phyloP scores from a whole-genome alignment of 768 basidiomycete species.

The Mycena galopus region DNA sequence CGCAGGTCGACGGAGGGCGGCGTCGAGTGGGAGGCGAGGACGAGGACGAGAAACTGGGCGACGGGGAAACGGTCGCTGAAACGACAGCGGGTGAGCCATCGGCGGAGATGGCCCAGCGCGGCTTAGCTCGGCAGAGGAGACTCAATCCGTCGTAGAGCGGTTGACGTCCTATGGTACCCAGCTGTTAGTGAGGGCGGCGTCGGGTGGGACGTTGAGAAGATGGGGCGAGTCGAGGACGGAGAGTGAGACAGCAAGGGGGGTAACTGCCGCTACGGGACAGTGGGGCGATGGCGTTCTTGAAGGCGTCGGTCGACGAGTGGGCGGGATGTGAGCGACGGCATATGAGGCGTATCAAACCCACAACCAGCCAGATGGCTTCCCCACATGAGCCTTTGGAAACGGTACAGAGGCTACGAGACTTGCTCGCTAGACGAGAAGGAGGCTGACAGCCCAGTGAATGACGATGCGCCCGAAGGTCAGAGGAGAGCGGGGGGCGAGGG shows the following conservation, averaged over 20 bases:
- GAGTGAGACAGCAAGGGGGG: not conserved
- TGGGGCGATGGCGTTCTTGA: constrained; percentile 3
- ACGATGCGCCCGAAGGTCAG: too few species aligned
- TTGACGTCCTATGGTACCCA: not conserved
- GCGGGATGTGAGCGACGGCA: too few species aligned
- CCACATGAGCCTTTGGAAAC: too few species aligned
- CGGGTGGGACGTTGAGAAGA: not conserved
- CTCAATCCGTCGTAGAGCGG: not conserved
- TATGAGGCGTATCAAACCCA: too few species aligned
- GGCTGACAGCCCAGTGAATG: too few species aligned
- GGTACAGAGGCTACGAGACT: too few species aligned
- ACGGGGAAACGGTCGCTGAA: not conserved
- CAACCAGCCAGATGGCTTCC: too few species aligned
- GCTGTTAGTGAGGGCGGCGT: not conserved
- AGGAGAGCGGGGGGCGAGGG: too few species aligned
- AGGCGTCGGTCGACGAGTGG: too few species aligned
- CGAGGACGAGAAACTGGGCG: not conserved
- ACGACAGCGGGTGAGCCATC: not conserved
- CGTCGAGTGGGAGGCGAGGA: constrained; percentile 12
- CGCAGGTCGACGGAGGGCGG: constrained; percentile 18
- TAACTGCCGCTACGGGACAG: not conserved
- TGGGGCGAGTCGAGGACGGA: not conserved
- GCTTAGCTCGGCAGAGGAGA: not conserved
- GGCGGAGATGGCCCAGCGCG: not conserved
- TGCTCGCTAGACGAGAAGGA: too few species aligned